phyloP scores from a whole-genome alignment of 352 stramenopile species.

The Globisporangium middletonii region DNA sequence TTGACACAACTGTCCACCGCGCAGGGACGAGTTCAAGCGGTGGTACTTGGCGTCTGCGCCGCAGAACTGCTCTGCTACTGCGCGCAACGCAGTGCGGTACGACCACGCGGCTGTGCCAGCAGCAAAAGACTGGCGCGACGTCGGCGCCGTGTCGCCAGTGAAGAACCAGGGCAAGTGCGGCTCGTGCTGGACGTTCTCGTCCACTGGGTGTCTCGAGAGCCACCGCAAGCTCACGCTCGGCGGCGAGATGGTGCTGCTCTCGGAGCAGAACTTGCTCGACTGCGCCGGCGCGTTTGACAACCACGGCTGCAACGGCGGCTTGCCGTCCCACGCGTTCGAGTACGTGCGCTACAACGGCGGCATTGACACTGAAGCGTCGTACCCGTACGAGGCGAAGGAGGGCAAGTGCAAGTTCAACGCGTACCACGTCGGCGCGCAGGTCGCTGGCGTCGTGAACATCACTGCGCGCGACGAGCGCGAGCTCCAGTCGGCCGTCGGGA shows the following conservation, averaged over 20 bases:
- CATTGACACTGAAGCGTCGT: slow-evolving; percentile 74
- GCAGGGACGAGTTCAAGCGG: slow-evolving; percentile 65
- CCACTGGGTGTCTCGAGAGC: slow-evolving; percentile 96
- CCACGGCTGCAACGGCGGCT: slow-evolving; percentile 94
- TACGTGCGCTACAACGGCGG: slow-evolving; percentile 92
- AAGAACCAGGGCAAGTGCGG: slow-evolving; percentile 99
- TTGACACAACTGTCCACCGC: no score
- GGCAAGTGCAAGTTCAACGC: slow-evolving; percentile 80
- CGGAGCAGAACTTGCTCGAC: slow-evolving; percentile 97
- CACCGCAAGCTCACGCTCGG: slow-evolving; percentile 93
- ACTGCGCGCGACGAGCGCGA: slow-evolving; percentile 73
- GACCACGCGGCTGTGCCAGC: slow-evolving; percentile 44
- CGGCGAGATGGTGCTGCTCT: slow-evolving; percentile 88
- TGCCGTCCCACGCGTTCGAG: slow-evolving; percentile 96
- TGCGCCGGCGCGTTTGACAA: slow-evolving; percentile 93
- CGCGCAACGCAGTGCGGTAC: slow-evolving; percentile 18
- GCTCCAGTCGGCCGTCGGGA: slow-evolving; percentile 62
- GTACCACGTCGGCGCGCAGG: slow-evolving; percentile 61
- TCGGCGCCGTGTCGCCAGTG: slow-evolving; percentile 93
- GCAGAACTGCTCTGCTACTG: slow-evolving; percentile 70
- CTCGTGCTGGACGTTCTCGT: slow-evolving; percentile 99
- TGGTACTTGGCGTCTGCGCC: slow-evolving; percentile 50
- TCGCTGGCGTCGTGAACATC: slow-evolving; percentile 82
- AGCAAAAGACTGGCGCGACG: slow-evolving; percentile 91
- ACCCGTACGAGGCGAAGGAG: slow-evolving; percentile 71